Conservation (phyloP, 2,329 filamentous ascomycete species). For the Xylariaceae sp. region DNA sequence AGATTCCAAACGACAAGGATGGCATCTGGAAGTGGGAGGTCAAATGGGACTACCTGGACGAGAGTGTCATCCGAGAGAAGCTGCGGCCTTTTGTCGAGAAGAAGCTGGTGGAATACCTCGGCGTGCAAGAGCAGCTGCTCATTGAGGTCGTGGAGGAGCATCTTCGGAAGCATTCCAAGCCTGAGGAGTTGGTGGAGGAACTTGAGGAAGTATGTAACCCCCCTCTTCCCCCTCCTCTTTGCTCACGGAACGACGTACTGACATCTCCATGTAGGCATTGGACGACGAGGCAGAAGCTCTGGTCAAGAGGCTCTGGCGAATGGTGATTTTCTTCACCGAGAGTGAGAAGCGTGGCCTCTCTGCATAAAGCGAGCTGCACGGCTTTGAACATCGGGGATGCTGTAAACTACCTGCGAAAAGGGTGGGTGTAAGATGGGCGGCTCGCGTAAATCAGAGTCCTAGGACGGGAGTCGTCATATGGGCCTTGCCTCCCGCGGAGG, state of each 20-base stretch:
- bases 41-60: conserved; percentile 86
- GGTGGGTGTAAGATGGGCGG: too few species aligned
- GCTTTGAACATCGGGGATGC: too few species aligned
- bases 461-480: too few species aligned
- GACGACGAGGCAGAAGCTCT: conserved; percentile 92
- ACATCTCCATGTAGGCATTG: conserved; percentile 51
- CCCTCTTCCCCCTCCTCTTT: conserved; percentile 1
- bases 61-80: conserved; percentile 72
- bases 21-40: conserved; percentile 89
- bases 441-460: too few species aligned
- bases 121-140: conserved; percentile 91
- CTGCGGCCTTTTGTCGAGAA: conserved; percentile 93
- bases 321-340: conserved; percentile 97
- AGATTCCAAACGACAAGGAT: conserved; percentile 81
- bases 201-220: conserved; percentile 63
- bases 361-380: conserved; percentile 35
- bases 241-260: conserved; percentile 22
- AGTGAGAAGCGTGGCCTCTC: conserved; percentile 84
- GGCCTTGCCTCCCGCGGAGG: too few species aligned
- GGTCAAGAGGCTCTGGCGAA: conserved; percentile 95
- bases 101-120: conserved; percentile 95
- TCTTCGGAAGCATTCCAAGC: conserved; percentile 64
- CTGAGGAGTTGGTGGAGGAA: conserved; percentile 76
- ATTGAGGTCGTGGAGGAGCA: conserved; percentile 90
- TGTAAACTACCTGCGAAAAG: too few species aligned